A percentile compares a stretch with the other conserved stretches of the same genome.
Evolutionary conservation across 2,329 filamentous ascomycete species (phyloP).

Genomic region (Esteya vermicola): DNA sequence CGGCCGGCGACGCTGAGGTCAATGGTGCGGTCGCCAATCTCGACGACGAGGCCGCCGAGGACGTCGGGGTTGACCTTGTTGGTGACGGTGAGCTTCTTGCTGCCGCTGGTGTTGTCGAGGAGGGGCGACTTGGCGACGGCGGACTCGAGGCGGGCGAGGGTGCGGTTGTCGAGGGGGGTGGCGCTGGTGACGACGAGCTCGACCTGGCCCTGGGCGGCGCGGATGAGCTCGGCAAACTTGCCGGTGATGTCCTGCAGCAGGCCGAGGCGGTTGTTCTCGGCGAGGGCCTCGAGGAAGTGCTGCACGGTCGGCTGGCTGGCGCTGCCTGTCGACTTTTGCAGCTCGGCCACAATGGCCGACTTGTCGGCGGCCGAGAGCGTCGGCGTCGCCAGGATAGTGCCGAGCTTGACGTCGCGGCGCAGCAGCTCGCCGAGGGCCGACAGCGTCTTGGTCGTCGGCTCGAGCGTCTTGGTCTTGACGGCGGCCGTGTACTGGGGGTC

Average conservation of each 20-base stretch:
- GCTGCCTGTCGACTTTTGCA: slow-evolving; percentile 63
- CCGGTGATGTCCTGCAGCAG: slow-evolving; percentile 68
- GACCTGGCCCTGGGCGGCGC: slow-evolving; percentile 80
- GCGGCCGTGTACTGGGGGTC: slow-evolving; percentile 80
- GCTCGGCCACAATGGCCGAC: slow-evolving; percentile 70
- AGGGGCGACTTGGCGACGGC: slow-evolving; percentile 83
- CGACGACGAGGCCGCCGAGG: slow-evolving; percentile 82
- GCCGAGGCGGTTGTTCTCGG: slow-evolving; percentile 90
- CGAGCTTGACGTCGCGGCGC: slow-evolving; percentile 73
- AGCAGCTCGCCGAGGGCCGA: slow-evolving; percentile 55
- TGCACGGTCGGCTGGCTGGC: slow-evolving; percentile 69
- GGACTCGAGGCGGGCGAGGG: slow-evolving; percentile 69
- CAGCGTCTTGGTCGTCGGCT: slow-evolving; percentile 71
- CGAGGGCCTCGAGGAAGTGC: slow-evolving; percentile 83
- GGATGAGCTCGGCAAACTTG: slow-evolving; percentile 81
- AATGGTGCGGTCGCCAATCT: slow-evolving; percentile 95
- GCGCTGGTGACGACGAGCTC: slow-evolving; percentile 88
- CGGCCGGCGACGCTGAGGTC: slow-evolving; percentile 91
- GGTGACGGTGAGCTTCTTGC: slow-evolving; percentile 95
- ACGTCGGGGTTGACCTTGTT: slow-evolving; percentile 94
- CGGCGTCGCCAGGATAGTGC: slow-evolving; percentile 60
- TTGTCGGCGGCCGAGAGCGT: slow-evolving; percentile 72
- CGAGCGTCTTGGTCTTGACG: slow-evolving; percentile 73
- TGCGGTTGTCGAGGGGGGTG: slow-evolving; percentile 74
- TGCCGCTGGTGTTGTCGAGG: slow-evolving; percentile 68